Conservation (phyloP, 1,284 basidiomycete genomes). For the Sporisorium reilianum region DNA sequence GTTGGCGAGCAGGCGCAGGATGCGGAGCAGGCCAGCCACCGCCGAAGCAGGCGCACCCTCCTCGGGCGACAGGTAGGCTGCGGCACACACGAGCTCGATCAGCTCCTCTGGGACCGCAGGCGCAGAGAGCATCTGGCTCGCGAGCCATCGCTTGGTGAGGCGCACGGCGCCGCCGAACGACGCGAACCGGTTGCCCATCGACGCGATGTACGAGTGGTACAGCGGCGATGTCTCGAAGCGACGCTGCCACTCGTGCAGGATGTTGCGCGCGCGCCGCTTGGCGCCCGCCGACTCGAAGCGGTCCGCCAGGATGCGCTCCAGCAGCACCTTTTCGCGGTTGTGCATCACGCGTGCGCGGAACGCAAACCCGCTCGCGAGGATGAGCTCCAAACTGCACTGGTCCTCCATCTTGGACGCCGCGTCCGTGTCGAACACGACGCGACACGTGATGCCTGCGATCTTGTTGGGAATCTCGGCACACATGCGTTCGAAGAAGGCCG, state of each 20-base stretch:
- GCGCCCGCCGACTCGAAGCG: slow-evolving; percentile 62
- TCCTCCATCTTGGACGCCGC: slow-evolving; percentile 75
- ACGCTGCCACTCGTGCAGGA: slow-evolving; percentile 77
- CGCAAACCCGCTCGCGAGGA: slow-evolving; percentile 86
- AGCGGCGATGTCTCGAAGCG: slow-evolving; percentile 82
- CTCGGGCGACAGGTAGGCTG: slow-evolving; percentile 71
- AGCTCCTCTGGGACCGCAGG: slow-evolving; percentile 81
- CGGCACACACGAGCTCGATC: slow-evolving; percentile 85
- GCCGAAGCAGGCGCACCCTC: slow-evolving; percentile 71
- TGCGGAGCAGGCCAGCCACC: slow-evolving; percentile 80
- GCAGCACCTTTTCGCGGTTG: slow-evolving; percentile 83
- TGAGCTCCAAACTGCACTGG: slow-evolving; percentile 79
- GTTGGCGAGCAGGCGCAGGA: slow-evolving; percentile 78
- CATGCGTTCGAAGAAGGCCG: slow-evolving; percentile 77
- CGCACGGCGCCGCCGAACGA: slow-evolving; percentile 87
- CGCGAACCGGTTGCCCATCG: slow-evolving; percentile 82
- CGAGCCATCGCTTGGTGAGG: slow-evolving; percentile 91
- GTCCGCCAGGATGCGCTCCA: slow-evolving; percentile 77
- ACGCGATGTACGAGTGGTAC: slow-evolving; percentile 86
- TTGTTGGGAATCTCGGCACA: slow-evolving; percentile 52
- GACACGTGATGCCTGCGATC: slow-evolving; percentile 70
- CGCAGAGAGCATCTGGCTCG: slow-evolving; percentile 84
- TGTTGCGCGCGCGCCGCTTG: slow-evolving; percentile 75
- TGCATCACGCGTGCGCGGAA: slow-evolving; percentile 88
- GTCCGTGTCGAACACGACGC: slow-evolving; percentile 71